Evolutionary conservation across 208 protist species (phyloP).

Genomic region (Leishmania amazonensis): DNA sequence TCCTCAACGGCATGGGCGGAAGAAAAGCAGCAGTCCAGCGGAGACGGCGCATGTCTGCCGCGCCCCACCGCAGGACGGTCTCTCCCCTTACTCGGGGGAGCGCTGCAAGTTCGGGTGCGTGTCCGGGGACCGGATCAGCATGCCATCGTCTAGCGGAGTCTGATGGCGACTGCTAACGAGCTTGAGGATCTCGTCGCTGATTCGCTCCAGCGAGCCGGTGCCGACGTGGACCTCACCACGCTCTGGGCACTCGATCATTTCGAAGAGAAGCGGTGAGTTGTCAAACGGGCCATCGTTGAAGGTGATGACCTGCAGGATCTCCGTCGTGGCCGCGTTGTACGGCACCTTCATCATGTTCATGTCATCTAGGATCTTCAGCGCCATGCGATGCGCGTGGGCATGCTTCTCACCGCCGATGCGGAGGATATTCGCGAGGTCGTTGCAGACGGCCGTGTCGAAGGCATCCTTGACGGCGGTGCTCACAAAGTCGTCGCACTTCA

Average conservation of each 20-base stretch:
- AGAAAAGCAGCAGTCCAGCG: background rate
- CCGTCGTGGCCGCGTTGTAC: conserved; percentile 70
- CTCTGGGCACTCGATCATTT: conserved; percentile 90
- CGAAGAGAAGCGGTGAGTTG: conserved; percentile 86
- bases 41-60: background rate
- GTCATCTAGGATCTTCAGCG: conserved; percentile 83
- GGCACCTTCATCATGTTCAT: conserved; percentile 85
- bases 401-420: conserved; percentile 83
- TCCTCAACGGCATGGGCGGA: background rate
- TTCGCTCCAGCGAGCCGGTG: conserved; percentile 48
- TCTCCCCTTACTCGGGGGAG: conserved; percentile 56
- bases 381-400: conserved; percentile 66
- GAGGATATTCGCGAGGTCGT: conserved; percentile 89
- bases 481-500: conserved; percentile 70
- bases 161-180: conserved; percentile 87
- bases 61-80: background rate
- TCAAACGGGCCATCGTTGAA: conserved; percentile 89
- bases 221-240: conserved; percentile 83
- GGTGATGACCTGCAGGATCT: conserved; percentile 64
- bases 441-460: conserved; percentile 79
- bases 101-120: conserved; percentile 88
- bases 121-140: conserved; percentile 60
- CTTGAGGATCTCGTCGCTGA: conserved; percentile 65
- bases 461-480: conserved; percentile 46
- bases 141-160: conserved; percentile 81